Percentiles rank a stretch among this genome's conserved stretches.
phyloP scores from a whole-genome alignment of 805 yeast species.

The Nakazawaea wyomingensis region DNA sequence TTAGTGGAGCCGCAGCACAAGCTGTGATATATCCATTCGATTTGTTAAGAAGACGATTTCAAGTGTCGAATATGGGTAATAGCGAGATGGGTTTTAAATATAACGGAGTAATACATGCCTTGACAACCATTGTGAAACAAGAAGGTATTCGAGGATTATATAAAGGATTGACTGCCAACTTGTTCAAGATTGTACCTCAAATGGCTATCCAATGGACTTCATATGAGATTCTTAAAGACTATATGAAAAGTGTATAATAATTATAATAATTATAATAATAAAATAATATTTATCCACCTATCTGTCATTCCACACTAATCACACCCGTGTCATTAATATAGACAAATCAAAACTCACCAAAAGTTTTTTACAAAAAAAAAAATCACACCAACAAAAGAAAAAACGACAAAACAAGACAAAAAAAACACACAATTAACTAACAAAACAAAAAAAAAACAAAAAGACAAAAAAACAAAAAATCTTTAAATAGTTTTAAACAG shows the following conservation, averaged over 20 bases:
- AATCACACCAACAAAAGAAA: neutral
- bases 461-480: too few species aligned
- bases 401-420: too few species aligned
- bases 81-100: constrained; percentile 80
- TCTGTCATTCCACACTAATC: neutral
- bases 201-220: constrained; percentile 96
- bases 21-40: constrained; percentile 90
- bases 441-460: too few species aligned
- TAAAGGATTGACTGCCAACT: constrained; percentile 72
- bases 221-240: constrained; percentile 65
- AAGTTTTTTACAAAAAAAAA: neutral
- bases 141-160: constrained; percentile 76
- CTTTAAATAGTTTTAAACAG: too few species aligned
- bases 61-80: constrained; percentile 78
- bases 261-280: too few species aligned
- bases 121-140: constrained; percentile 55
- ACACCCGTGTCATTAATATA: constrained; percentile 6
- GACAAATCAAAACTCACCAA: constrained; percentile 6
- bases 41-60: constrained; percentile 81
- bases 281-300: neutral
- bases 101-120: constrained; percentile 69
- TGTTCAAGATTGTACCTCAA: constrained; percentile 87
- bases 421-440: too few species aligned
- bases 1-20: constrained; percentile 87
- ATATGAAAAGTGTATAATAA: constrained; percentile 14